Base-by-base conservation (phyloP, 148 eudicot species). In the Chenopodium formosanum region DNA sequence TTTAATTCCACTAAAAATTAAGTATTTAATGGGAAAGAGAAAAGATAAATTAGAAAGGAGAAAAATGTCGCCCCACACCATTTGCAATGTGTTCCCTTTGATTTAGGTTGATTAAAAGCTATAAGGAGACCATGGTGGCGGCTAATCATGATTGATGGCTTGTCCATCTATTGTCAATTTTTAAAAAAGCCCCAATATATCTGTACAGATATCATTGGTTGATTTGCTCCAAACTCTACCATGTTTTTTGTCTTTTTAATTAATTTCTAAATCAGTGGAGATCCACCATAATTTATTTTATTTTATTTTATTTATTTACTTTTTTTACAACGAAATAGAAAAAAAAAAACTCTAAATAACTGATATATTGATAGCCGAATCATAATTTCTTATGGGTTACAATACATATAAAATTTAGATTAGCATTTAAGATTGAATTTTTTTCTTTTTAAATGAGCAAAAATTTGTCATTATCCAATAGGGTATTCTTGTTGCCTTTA, bases 91-190 rank as follows among this genome's bases (percentile, higher is more conserved):
- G 75, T 75, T 52, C 73, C 63, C 64, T 63, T 62, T 0, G 47
- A 44, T 5, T 81, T 62, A 17, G 31, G 5, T 40, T 58, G 60
- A 25, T 40, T 44, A 80, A 67, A 40, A 80, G 60, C 40, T 53
- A 31, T 69, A 10, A 32, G 62, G 72, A 44, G 73, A 47, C 68
- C 73, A 74, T 82, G 79, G 84, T 82, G 84, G 80, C 84, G 84
- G 84, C 84, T 82, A 76, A 76, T 82, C 84, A 68, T 82, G 63
- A 75, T 52, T 82, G 63, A 67, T 67, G 74, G n/a, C 37, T 65
- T 80, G 27, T n/a, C 67, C 56, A 19, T 66, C 32, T 7, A 1
- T 19, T 58, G 22, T 58, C 44, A 40, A 40, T 58, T 14, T 14
- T 58, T 19, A 14, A 17, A 22, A 62, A 20, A 62, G 27, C 66